A percentile compares a stretch with the other conserved stretches of the same genome.
Conservation (phyloP, 1,284 basidiomycete genomes). For the Anthracocystis setariae region DNA sequence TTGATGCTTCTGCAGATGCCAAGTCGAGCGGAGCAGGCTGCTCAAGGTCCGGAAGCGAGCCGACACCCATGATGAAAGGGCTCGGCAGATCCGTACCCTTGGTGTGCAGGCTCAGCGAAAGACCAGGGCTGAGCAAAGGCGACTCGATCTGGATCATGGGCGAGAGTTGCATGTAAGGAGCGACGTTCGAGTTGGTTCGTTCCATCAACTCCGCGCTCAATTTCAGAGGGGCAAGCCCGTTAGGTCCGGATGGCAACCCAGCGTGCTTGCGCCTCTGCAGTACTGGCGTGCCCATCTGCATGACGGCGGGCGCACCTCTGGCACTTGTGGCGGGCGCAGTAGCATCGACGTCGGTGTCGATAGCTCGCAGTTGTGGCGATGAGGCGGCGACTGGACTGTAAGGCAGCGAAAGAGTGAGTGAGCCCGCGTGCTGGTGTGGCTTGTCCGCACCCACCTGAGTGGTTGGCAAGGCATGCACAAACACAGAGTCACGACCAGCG, state of each 20-base stretch:
- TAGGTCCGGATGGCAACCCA: conserved; percentile 20
- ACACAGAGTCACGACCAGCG: conserved; percentile 47
- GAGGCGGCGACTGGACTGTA: conserved; percentile 39
- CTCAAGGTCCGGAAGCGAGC: conserved; percentile 38
- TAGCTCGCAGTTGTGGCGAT: conserved; percentile 31
- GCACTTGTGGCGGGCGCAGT: neutral
- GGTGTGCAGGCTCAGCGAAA: conserved; percentile 31
- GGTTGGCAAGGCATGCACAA: conserved; percentile 57
- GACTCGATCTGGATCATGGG: conserved; percentile 51
- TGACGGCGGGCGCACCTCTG: conserved; percentile 5
- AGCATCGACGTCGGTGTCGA: conserved; percentile 19
- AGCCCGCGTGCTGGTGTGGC: conserved; percentile 50
- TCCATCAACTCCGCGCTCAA: conserved; percentile 36
- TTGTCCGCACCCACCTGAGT: conserved; percentile 45
- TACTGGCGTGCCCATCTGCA: conserved; percentile 39
- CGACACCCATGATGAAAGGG: conserved; percentile 44
- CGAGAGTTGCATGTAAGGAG: conserved; percentile 47
- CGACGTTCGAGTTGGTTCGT: conserved; percentile 18
- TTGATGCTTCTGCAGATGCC: conserved; percentile 29
- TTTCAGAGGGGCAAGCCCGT: conserved; percentile 37
- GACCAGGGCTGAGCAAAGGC: conserved; percentile 44
- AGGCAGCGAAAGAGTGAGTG: conserved; percentile 55
- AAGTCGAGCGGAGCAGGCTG: conserved; percentile 42
- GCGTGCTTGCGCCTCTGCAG: conserved; percentile 40
- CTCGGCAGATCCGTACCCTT: conserved; percentile 32